Evolutionary conservation across 306 rosid genomes (phyloP).

Genomic region (Rosa lucieae): DNA sequence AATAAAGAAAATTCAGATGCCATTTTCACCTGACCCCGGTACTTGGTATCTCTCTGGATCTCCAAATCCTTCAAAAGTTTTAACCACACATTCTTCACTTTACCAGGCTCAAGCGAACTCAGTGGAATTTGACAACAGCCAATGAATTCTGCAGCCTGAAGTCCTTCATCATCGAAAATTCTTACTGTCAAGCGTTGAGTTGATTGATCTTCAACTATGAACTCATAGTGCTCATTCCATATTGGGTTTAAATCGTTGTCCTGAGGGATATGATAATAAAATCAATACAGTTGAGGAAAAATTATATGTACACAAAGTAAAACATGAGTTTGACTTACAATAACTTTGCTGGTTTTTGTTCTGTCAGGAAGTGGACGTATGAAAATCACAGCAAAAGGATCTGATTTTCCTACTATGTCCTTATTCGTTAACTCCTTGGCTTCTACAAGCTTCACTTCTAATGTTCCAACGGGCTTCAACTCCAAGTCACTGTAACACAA

Average conservation of each 20-base stretch:
- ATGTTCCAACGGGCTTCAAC: constrained; percentile 73
- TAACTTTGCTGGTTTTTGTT: constrained; percentile 71
- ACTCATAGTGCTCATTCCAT: constrained; percentile 94
- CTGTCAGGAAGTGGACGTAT: constrained; percentile 78
- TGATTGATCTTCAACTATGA: constrained; percentile 65
- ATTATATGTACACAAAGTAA: background rate
- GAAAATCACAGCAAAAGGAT: constrained; percentile 75
- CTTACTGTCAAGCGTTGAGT: constrained; percentile 86
- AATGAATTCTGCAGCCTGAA: constrained; percentile 74
- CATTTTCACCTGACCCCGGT: constrained; percentile 84
- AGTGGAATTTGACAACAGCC: constrained; percentile 70
- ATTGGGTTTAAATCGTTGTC: constrained; percentile 83
- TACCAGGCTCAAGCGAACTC: constrained; percentile 78
- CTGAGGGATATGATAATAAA: constrained; percentile 42
- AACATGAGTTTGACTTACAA: constrained; percentile 51
- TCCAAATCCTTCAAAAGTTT: constrained; percentile 78
- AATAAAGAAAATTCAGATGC: constrained; percentile 1
- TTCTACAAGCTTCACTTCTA: constrained; percentile 86
- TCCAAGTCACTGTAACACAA: constrained; percentile 65
- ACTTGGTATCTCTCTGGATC: constrained; percentile 71
- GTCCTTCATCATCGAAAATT: constrained; percentile 80
- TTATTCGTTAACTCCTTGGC: constrained; percentile 75
- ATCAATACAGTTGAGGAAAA: background rate
- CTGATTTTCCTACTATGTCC: constrained; percentile 88
- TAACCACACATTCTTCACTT: constrained; percentile 83